phyloP scores from a whole-genome alignment of 805 yeast genomes.

The Allodekkera sacchari region DNA sequence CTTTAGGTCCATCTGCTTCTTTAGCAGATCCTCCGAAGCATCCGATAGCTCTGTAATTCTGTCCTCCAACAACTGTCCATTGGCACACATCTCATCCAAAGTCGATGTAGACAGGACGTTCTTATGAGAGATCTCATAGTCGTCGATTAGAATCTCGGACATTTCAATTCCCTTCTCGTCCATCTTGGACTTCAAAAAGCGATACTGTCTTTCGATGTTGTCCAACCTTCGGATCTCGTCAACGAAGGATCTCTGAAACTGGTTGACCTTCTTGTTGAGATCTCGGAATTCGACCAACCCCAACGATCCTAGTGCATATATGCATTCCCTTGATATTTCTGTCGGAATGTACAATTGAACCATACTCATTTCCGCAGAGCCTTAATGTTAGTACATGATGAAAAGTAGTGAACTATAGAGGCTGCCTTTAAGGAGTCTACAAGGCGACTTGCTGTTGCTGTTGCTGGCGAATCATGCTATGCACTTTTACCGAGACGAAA shows the following conservation, averaged over 20 bases:
- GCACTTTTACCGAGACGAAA: no score
- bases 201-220: constrained; percentile 80
- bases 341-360: constrained; percentile 87
- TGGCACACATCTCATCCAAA: constrained; percentile 62
- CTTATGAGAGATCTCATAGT: constrained; percentile 11
- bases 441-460: no score
- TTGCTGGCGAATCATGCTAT: no score
- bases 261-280: constrained; percentile 70
- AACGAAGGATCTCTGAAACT: constrained; percentile 88
- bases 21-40: constrained; percentile 56
- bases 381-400: constrained; percentile 3
- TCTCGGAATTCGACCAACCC: constrained; percentile 88
- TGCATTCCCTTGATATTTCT: constrained; percentile 80
- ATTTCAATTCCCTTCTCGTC: constrained; percentile 25
- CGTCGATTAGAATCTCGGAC: constrained; percentile 16
- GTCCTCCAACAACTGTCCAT: constrained; percentile 61
- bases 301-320: constrained; percentile 78
- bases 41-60: constrained; percentile 65
- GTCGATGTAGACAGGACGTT: constrained; percentile 28
- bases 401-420: not conserved
- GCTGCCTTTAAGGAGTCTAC: no score
- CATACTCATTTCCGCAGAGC: constrained; percentile 97
- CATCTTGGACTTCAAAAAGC: constrained; percentile 44
- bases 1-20: constrained; percentile 53
- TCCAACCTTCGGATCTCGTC: constrained; percentile 79